Evolutionary conservation across 1,139 yeast genomes (phyloP).

Genomic region (Yamadazyma buinensis): DNA sequence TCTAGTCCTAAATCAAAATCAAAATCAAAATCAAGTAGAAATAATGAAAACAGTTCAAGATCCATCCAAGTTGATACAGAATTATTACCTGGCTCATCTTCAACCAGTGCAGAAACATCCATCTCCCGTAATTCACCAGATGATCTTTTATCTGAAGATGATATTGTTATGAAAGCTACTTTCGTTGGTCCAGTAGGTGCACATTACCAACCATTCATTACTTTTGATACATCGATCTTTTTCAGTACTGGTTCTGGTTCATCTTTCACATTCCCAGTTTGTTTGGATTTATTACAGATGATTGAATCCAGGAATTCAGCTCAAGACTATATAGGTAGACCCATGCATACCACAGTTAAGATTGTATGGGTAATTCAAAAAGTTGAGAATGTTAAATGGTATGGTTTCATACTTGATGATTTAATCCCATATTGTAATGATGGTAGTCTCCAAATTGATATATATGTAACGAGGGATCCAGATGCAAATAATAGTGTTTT

Average conservation of each 20-base stretch:
- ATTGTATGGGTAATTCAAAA: conserved; percentile 35
- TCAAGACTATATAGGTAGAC: conserved; percentile 33
- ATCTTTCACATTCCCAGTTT: conserved; percentile 44
- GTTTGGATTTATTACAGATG: conserved; percentile 33
- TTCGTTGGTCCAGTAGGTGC: conserved; percentile 48
- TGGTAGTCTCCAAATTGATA: conserved; percentile 21
- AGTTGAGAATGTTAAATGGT: conserved; percentile 32
- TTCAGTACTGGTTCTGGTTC: conserved; percentile 47
- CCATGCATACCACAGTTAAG: conserved; percentile 22
- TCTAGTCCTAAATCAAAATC: background rate
- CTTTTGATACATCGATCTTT: conserved; percentile 40
- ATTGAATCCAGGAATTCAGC: conserved; percentile 20
- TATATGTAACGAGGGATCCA: conserved; percentile 16
- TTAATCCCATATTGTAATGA: conserved; percentile 20
- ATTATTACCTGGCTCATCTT: conserved; percentile 7
- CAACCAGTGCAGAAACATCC: too few species aligned
- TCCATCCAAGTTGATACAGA: conserved; percentile 11
- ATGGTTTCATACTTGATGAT: conserved; percentile 27
- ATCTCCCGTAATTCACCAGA: too few species aligned
- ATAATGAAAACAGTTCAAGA: too few species aligned
- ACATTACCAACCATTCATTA: conserved; percentile 34
- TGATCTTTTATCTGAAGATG: conserved; percentile 6
- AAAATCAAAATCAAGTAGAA: too few species aligned
- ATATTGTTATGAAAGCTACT: conserved; percentile 26
- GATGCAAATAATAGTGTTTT: background rate